Base-by-base conservation (phyloP, 2,329 filamentous ascomycete genomes). In the Fusarium nodosum region DNA sequence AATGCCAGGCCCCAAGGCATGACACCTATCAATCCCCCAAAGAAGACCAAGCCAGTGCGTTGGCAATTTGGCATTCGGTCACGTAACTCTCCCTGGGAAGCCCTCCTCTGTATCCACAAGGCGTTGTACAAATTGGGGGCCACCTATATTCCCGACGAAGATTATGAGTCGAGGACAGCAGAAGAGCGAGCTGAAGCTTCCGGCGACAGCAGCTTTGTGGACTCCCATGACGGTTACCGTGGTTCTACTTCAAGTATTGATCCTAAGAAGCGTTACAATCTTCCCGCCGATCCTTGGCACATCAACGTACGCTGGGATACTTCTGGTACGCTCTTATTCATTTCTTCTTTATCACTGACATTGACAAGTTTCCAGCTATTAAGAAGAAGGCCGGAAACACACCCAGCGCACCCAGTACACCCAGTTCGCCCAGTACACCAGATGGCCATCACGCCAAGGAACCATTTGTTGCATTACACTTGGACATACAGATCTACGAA, bases 31-130 rank as follows among this genome's bases (percentile, higher is more conserved):
- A 81, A 84, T 53, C 88, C 89, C 4, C 79, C 84, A 5, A 93
- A 92, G 82, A 94, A 93, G 78, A 81, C 85, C 7, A 94, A 93
- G 76, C 92, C 92, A 2, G 93, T 94, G 18, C 93, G 95, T 71
- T 99, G 96, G 96, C 96, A 99, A 78, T 99, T 99, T 77, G 96
- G 96, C 59, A 99, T 99, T 66, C 89, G 96, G 38, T 97, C 93
- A 46, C 90, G 96, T 50, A 99, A 98, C 76, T 92, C 93, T 58
- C 96, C 96, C 1, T 93, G 94, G 74, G 96, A 99, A 79, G 96
- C 96, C 0, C 91, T 99, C 79, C 84, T 97, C 28, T 97, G 95
- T 75, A 96, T 99, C 58, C 97, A 97, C 84, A 94, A 95, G 78
- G 94, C 96, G 1, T 83, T 99, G 44, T 86, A 90, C 64, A 94